Base-by-base conservation (phyloP, 2,329 filamentous ascomycete species). In the Sclerotinia borealis region DNA sequence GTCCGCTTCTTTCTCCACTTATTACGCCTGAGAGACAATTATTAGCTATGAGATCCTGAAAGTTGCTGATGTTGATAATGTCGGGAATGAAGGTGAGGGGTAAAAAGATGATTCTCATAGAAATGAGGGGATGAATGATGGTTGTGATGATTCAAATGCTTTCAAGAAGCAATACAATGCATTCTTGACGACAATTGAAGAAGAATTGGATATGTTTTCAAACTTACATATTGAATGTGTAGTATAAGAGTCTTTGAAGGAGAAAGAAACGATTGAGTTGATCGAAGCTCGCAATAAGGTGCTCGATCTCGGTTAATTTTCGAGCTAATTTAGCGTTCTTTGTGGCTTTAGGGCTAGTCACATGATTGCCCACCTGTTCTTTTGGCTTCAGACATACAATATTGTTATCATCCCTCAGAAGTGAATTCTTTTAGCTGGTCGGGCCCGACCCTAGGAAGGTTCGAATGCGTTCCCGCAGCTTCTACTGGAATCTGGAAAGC, bases 1-100 rank as follows among this genome's bases (percentile, higher is more conserved):
- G 96, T 93, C 81, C 95, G 88, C 93, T 99, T 99, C 91, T 99
- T 99, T 87, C 93, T 95, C 95, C 95, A 98, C 87, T 98, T 98
- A 79, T 92, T 93, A 95, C 93, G 84, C 85, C 88, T 86, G 4
- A 34, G n/a, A 45, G 37, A 15, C 31, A 17, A 17, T 47, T 61
- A 37, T 43, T 55, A 43, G 59, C n/a, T 47, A 27, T 4, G 6
- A n/a, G 13, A 43, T 43, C 52, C 43, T 56, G 49, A 48, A 48
- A 36, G 31, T 34, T 55, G 51, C 50, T 62, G 59, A 31, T 62
- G 22, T 19, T n/a, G 17, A 41, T n/a, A 25, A 25, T 59, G 54
- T 29, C 50, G 41, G 25, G 6, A 15, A 34, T 29, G n/a, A 17
- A 25, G 31, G 17, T 10, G 43, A 29, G 17, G 55, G 41, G 37